Conservation (phyloP, 2,329 filamentous ascomycete species). For the Alternaria triticimaculans region DNA sequence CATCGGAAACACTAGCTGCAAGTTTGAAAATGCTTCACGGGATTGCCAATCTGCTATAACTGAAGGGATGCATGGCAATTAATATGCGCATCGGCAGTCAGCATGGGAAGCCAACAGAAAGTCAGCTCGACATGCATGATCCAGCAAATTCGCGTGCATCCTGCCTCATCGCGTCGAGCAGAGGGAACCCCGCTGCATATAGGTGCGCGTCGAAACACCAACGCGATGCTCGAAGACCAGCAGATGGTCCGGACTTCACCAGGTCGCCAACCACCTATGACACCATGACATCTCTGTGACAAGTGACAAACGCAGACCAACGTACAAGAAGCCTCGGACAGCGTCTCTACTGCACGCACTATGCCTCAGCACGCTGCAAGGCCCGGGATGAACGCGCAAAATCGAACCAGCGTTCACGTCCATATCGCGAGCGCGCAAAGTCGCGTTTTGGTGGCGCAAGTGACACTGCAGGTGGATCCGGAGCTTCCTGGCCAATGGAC, state of each 20-base stretch:
- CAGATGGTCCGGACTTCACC: neutral
- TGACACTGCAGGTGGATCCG: conserved; percentile 5
- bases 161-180: conserved; percentile 32
- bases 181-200: conserved; percentile 20
- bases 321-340: neutral
- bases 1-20: neutral
- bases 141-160: conserved; percentile 29
- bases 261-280: conserved; percentile 7
- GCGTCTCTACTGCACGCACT: neutral
- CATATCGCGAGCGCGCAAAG: neutral
- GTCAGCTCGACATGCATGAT: conserved; percentile 5
- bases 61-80: neutral
- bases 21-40: neutral
- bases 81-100: neutral
- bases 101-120: conserved; percentile 10
- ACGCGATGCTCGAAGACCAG: conserved; percentile 11
- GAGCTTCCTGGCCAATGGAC: conserved; percentile 4
- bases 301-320: neutral
- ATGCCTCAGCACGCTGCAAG: conserved; percentile 9
- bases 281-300: conserved; percentile 4
- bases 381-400: conserved; percentile 19
- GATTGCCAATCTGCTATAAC: neutral
- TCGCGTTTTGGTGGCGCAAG: conserved; percentile 6
- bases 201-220: conserved; percentile 30
- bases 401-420: conserved; percentile 8